Conservation (phyloP, 768 basidiomycete genomes). For the Gyrodon lividus region DNA sequence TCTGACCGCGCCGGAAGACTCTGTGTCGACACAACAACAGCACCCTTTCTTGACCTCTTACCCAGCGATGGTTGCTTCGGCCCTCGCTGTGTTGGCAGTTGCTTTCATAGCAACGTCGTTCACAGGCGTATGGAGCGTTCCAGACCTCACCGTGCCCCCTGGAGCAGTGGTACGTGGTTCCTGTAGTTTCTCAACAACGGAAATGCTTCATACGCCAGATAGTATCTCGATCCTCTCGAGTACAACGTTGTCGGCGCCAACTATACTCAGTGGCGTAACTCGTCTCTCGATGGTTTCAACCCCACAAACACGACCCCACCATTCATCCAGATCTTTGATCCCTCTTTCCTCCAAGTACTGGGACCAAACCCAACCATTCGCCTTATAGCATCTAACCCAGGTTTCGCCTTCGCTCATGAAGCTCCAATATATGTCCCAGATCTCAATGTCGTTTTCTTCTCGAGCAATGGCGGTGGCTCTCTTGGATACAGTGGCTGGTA, state of each 20-base stretch:
- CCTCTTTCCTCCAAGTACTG: conserved; percentile 56
- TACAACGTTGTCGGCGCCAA: conserved; percentile 52
- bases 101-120: neutral
- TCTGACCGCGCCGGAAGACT: neutral
- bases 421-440: conserved; percentile 65
- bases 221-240: conserved; percentile 52
- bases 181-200: neutral
- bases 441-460: conserved; percentile 75
- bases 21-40: neutral
- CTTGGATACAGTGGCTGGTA: conserved; percentile 62
- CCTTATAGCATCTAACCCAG: conserved; percentile 56
- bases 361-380: conserved; percentile 57
- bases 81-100: neutral
- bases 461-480: conserved; percentile 64
- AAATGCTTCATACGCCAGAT: neutral
- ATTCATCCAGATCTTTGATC: conserved; percentile 58
- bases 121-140: neutral
- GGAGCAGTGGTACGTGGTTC: conserved; percentile 18
- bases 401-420: conserved; percentile 76
- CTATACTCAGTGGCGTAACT: conserved; percentile 36
- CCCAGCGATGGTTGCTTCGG: conserved; percentile 2
- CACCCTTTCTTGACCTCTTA: neutral
- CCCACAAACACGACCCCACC: conserved; percentile 59
- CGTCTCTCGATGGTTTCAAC: conserved; percentile 50
- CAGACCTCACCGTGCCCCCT: conserved; percentile 11